Percentiles rank a stretch among this genome's conserved stretches.
Evolutionary conservation across 495 filamentous ascomycete species (phyloP).

Genomic region (Aspergillus avenaceus): DNA sequence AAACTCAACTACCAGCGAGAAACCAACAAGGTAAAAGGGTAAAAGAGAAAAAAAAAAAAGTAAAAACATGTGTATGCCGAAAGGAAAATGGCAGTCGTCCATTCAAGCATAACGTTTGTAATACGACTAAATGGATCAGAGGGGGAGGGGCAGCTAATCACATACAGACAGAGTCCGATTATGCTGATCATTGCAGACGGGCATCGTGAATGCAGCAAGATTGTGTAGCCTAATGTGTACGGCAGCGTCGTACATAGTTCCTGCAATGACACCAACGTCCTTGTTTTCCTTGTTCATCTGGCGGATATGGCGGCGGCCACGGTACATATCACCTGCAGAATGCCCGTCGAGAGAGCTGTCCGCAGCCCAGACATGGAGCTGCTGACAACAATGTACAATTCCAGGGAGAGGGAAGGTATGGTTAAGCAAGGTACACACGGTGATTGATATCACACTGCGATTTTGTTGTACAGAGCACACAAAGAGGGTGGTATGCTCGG

Average conservation of each 20-base stretch:
- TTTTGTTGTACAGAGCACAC: neutral
- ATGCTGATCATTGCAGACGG: neutral
- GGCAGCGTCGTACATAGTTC: neutral
- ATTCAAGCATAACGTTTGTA: neutral
- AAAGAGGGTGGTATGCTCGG: neutral
- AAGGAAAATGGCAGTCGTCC: neutral
- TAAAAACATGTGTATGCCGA: neutral
- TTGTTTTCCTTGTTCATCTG: neutral
- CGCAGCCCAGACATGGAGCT: neutral
- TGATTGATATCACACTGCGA: constrained; percentile 3
- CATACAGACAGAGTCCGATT: neutral
- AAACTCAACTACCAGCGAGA: no score
- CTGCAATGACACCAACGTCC: neutral
- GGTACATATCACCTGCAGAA: constrained; percentile 6
- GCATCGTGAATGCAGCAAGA: neutral
- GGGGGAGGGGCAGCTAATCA: neutral
- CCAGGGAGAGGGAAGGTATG: neutral
- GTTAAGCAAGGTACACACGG: constrained; percentile 1
- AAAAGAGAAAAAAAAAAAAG: neutral
- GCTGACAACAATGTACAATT: neutral
- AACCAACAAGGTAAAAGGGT: neutral
- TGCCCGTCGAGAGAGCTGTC: neutral
- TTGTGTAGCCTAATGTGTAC: neutral
- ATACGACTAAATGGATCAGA: neutral
- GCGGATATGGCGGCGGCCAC: neutral